Evolutionary conservation across 176 grass and related monocot species (phyloP), one percentile per base, ranked within the genome.

Genomic region (Carex pumila): DNA sequence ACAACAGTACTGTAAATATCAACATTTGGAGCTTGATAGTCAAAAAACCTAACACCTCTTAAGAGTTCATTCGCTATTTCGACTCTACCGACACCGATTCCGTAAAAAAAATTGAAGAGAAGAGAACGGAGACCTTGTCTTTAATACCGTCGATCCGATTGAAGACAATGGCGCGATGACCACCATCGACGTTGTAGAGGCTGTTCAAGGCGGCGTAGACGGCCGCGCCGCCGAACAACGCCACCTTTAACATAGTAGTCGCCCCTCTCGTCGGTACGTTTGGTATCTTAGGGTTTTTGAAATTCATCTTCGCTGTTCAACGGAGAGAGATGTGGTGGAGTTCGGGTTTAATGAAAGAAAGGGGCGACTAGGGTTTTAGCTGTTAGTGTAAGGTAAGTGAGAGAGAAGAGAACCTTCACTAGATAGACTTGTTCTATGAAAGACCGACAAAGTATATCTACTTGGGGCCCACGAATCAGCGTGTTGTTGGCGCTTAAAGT

Each of bases 91-190:
- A n/a, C 3, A 47, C 7, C 11, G 53, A 6, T 58, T 85, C 41
- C 67, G 1, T n/a, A 63, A 66, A 7, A 84, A 83, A 59, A 22
- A 19, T 39, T 3, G 29, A 74, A n/a, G 63, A 61, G 9, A 71
- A 65, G 69, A 85, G 63, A 88, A 71, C 32, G 17, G 12, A 58
- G 49, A 93, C 94, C 88, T 93, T 91, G 47, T 97, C 89, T 84
- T 91, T 97, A 81, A 97, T 90, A 3, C 94, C 94, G 77, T 93
- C 81, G 65, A 93, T 10, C 53, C 94, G 94, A 84, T 91, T 97
- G 91, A 93, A 97, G 85, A 97, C 94, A 70, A 97, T 93, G 80
- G 94, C 94, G 3, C 94, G 94, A 68, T 97, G 94, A 29, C 94
- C 94, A 5, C 91, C 91, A 65, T 97, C 94, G 56, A 97, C 91